Conservation (phyloP, 148 eudicot species). For the Vaccinium darrowii region DNA sequence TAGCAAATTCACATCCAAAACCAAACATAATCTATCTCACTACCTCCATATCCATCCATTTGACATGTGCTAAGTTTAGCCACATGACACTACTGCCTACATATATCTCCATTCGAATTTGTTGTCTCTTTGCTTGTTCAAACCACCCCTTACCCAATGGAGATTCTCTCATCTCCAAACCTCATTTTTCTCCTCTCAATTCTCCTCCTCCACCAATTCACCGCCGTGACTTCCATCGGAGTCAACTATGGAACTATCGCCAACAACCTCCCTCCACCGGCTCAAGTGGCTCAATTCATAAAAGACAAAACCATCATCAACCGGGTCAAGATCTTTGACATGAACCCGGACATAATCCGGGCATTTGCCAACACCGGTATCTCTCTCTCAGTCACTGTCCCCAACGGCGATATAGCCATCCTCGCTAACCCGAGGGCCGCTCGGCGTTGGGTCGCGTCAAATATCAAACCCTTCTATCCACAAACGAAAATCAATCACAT, state of each 20-base stretch:
- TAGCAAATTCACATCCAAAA: background rate
- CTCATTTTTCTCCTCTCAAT: constrained; percentile 9
- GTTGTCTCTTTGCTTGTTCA: background rate
- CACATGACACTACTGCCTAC: background rate
- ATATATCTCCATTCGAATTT: constrained; percentile 32
- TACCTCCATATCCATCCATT: background rate
- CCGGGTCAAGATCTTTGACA: constrained; percentile 65
- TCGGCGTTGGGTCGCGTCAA: constrained; percentile 45
- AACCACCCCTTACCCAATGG: background rate
- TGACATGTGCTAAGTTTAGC: background rate
- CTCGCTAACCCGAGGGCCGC: constrained; percentile 42
- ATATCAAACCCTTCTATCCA: constrained; percentile 62
- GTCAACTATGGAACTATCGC: constrained; percentile 59
- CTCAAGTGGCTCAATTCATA: constrained; percentile 70
- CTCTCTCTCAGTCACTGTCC: constrained; percentile 57
- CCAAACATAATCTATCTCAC: background rate
- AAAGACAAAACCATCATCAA: constrained; percentile 53
- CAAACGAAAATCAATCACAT: constrained; percentile 48
- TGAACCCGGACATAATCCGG: constrained; percentile 54
- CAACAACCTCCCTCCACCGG: constrained; percentile 49
- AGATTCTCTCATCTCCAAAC: constrained; percentile 13
- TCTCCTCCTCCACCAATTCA: constrained; percentile 16
- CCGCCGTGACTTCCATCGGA: constrained; percentile 38
- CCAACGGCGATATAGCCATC: constrained; percentile 65
- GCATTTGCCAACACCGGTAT: constrained; percentile 71